phyloP scores from a whole-genome alignment of 106 monocot species.

The Posidonia australis region DNA sequence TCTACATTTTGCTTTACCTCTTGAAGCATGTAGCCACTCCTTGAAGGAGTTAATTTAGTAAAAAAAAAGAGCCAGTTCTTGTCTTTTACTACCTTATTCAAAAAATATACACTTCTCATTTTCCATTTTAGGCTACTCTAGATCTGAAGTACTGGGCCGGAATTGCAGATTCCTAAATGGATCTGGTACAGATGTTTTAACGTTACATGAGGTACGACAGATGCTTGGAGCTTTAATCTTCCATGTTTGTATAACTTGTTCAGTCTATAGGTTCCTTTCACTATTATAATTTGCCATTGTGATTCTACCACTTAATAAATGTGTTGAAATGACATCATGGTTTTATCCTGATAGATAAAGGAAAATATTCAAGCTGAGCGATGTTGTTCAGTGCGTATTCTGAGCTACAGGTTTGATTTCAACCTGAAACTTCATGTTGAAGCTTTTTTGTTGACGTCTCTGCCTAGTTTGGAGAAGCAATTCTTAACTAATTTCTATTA shows the following conservation, averaged over 20 bases:
- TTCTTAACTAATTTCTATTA: neutral
- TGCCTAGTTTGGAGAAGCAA: neutral
- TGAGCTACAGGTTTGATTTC: slow-evolving; percentile 67
- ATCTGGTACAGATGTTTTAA: slow-evolving; percentile 44
- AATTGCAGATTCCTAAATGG: slow-evolving; percentile 83
- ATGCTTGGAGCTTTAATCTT: neutral
- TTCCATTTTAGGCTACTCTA: slow-evolving; percentile 50
- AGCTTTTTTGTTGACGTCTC: neutral
- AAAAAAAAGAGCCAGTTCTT: no score
- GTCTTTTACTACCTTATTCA: neutral
- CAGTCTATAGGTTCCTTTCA: neutral
- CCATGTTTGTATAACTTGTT: neutral
- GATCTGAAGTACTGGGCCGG: slow-evolving; percentile 73
- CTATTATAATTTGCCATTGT: neutral
- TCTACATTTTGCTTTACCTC: no score
- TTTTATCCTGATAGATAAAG: slow-evolving; percentile 38
- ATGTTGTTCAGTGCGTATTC: slow-evolving; percentile 58
- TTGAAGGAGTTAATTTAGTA: no score
- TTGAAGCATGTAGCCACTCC: no score
- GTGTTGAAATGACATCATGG: neutral
- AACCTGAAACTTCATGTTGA: neutral
- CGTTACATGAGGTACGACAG: slow-evolving; percentile 42
- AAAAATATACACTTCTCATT: neutral
- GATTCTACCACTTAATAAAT: neutral
- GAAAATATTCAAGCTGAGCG: slow-evolving; percentile 38